Conservation (phyloP, 768 basidiomycete genomes). For the Lactarius deliciosus region DNA sequence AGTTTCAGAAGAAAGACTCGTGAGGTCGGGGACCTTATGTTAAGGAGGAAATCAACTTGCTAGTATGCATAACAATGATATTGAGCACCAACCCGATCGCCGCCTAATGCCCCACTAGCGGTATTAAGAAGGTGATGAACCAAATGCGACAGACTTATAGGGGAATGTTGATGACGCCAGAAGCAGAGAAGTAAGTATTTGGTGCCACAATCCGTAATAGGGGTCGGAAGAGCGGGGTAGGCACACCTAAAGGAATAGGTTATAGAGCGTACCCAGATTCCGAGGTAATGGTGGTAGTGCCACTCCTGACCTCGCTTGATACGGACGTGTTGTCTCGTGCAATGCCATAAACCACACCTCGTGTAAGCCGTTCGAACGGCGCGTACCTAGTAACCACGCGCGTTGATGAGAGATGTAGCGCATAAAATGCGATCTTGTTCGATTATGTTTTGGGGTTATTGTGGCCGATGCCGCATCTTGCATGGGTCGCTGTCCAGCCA, state of each 20-base stretch:
- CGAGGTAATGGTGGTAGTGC: constrained; percentile 23
- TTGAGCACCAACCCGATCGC: background rate
- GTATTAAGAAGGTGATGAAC: background rate
- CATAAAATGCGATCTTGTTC: too few species aligned
- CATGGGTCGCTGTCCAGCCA: too few species aligned
- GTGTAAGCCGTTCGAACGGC: constrained; percentile 31
- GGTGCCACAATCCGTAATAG: constrained; percentile 21
- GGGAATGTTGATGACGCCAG: background rate
- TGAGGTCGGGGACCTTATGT: background rate
- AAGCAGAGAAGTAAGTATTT: background rate
- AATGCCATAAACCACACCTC: constrained; percentile 38
- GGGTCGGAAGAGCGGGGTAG: constrained; percentile 30
- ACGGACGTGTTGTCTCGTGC: constrained; percentile 28
- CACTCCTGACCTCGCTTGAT: constrained; percentile 23
- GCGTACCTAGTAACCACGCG: constrained; percentile 32
- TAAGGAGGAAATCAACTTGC: constrained; percentile 8
- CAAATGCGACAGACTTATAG: background rate
- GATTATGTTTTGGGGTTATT: too few species aligned
- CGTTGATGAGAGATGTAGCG: too few species aligned
- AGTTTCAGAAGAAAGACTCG: background rate
- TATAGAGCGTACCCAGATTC: constrained; percentile 25
- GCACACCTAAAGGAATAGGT: constrained; percentile 21
- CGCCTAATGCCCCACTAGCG: background rate
- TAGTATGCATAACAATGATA: constrained; percentile 25
- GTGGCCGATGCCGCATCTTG: too few species aligned